Base-by-base conservation (phyloP, 176 grass and related monocot genomes). In the Oryza brachyantha region DNA sequence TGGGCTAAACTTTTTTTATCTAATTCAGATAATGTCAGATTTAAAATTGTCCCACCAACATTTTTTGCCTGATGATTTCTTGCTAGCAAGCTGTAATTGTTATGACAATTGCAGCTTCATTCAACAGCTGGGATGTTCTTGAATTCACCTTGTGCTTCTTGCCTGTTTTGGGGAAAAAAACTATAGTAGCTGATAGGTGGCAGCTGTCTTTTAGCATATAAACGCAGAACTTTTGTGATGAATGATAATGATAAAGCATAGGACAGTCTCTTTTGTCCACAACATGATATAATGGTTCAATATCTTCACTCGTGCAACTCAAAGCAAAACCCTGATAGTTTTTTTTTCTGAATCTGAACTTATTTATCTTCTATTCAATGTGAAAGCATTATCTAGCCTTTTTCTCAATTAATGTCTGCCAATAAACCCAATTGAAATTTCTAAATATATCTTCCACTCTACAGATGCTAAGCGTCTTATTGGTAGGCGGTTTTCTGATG, bases 401-500 rank as follows among this genome's bases (percentile, higher is more conserved):
- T 8, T 67, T 67, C 13, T 66, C 36, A 13, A 24, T 66, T 17
- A 50, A 36, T 66, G 29, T 8, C 13, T 66, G 29, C 13, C 13
- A 12, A 52, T 19, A 1, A 2, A 25, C 48, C 4, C n/a, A 46
- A 55, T 35, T 2, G 21, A 9, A 26, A 13, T 48, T 62, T 48
- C 29, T 10, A 27, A 64, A 19, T 17, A 0, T 24, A 45, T 35
- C 1, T 21, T 78, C 59, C 13, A 79, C 19, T 59, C 3, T 80
- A 70, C 76, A 88, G 86, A 88, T 84, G 76, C 86, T 6, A 88
- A 88, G 76, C 76, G 81, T 84, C 81, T 84, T 84, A 88, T 88
- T 70, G 86, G 81, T 31, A 68, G 86, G 52, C 29, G 81, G 50
- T 88, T 88, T 22, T 66, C 86, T 64, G 86, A 88, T 57, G 60